Conservation (phyloP, 805 yeast species). For the Saturnispora gosingensis region DNA sequence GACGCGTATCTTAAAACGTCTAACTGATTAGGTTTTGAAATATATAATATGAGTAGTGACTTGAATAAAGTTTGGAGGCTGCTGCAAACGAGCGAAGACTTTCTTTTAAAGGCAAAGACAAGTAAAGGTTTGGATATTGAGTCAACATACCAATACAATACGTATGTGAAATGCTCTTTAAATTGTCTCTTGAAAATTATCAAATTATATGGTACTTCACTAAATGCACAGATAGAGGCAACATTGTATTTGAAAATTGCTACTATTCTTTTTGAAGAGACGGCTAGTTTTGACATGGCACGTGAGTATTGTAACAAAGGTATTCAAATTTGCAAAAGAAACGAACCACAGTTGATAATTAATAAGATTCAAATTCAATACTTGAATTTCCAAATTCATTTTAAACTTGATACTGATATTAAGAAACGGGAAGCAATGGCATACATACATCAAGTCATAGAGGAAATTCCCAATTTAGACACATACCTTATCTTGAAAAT, state of each 20-base stretch:
- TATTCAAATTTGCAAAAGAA: slow-evolving; percentile 18
- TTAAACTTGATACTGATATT: slow-evolving; percentile 15
- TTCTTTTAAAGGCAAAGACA: slow-evolving; percentile 1
- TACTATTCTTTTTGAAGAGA: slow-evolving; percentile 32
- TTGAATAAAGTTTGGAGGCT: slow-evolving; percentile 7
- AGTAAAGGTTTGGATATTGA: slow-evolving; percentile 4
- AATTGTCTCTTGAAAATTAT: slow-evolving; percentile 29
- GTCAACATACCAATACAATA: slow-evolving; percentile 22
- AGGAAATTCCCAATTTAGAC: slow-evolving; percentile 11
- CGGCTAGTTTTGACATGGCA: slow-evolving; percentile 33
- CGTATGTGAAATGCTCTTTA: slow-evolving; percentile 29
- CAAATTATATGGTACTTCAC: slow-evolving; percentile 21
- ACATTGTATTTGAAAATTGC: slow-evolving; percentile 30
- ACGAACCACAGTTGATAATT: slow-evolving; percentile 17
- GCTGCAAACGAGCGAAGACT: slow-evolving; percentile 4
- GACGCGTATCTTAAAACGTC: neutral
- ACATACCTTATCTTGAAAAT: slow-evolving; percentile 13
- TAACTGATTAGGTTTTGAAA: neutral
- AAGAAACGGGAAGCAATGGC: slow-evolving; percentile 19
- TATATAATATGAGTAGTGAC: neutral
- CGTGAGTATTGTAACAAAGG: slow-evolving; percentile 28
- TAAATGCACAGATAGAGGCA: slow-evolving; percentile 29
- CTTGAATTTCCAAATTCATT: slow-evolving; percentile 31
- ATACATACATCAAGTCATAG: slow-evolving; percentile 25
- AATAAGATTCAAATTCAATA: slow-evolving; percentile 28